Percentiles rank a stretch among this genome's conserved stretches.
These are phyloP conservation scores for Hypoxylon rickii DNA, from an alignment of 495 filamentous ascomycete species.

Conservation along the genomic window DNA sequence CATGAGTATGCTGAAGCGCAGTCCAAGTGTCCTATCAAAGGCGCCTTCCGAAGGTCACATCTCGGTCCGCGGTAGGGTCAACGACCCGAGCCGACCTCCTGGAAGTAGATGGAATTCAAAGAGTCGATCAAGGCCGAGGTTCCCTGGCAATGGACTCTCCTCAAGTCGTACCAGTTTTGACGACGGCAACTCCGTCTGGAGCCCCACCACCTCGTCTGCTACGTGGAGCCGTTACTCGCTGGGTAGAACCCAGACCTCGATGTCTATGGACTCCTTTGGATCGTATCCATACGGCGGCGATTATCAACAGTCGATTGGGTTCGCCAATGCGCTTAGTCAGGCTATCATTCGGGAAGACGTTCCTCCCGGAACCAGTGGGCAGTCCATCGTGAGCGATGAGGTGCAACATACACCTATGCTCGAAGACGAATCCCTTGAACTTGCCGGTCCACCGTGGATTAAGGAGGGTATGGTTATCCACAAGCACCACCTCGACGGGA, in stretches of 20 bases:
- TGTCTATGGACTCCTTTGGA: conserved; percentile 86
- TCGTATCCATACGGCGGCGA: conserved; percentile 81
- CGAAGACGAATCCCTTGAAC: conserved; percentile 88
- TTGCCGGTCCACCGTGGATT: conserved; percentile 92
- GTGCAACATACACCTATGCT: conserved; percentile 68
- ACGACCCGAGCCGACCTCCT: conserved; percentile 62
- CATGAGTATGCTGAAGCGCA: conserved; percentile 75
- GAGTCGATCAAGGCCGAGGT: conserved; percentile 77
- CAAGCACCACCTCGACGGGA: conserved; percentile 90
- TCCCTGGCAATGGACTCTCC: conserved; percentile 83
- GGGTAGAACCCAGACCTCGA: conserved; percentile 84
- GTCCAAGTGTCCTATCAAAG: conserved; percentile 90
- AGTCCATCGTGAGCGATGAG: conserved; percentile 57
- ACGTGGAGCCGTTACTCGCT: conserved; percentile 96
- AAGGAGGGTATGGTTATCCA: conserved; percentile 96
- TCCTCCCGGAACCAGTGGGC: conserved; percentile 57
- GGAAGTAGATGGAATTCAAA: conserved; percentile 80
- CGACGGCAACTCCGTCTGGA: conserved; percentile 88
- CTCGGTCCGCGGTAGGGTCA: conserved; percentile 69
- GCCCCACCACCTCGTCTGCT: conserved; percentile 72
- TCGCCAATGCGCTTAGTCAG: conserved; percentile 94
- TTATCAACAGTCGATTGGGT: conserved; percentile 95
- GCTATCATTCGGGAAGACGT: conserved; percentile 94
- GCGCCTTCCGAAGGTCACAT: conserved; percentile 74
- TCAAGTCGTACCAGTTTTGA: conserved; percentile 94